Evolutionary conservation across 2,329 filamentous ascomycete genomes (phyloP), one percentile per base, ranked within the genome.

Genomic region (Lanzia echinophila): DNA sequence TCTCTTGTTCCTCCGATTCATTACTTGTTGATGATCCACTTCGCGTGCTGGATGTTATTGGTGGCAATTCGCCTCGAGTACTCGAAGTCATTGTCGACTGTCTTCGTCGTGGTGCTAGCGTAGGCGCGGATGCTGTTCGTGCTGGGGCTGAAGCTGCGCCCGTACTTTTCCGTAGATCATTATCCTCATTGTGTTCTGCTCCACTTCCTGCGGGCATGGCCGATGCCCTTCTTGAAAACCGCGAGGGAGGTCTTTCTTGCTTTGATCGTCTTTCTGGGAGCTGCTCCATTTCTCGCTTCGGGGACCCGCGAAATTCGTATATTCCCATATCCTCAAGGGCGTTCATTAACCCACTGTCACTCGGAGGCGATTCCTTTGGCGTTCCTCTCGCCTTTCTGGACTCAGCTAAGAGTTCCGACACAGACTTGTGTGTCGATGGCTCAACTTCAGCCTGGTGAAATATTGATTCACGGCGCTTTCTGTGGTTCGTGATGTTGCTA

Each of bases 401-500:
- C 33, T 62, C 62, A 17, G 67, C 60, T 17, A 69, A 52, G 17
- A 69, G 55, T n/a, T 65, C 62, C 39, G 65, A 55, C n/a, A 68
- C 61, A 3, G 62, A 60, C 38, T 58, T 61, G 15, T 59, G 47
- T 36, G 49, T 54, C n/a, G 58, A 45, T 19, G 51, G 17, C 6
- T 63, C 62, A 4, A 50, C 20, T 24, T 65, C 62, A 10, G 47
- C 33, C 38, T 65, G 60, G 33, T 62, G 60, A 19, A 68, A 42
- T 42, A 65, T 58, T 3, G 67, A 68, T 44, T 66, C 66, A 6
- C 65, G 62, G 13, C 66, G 61, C 43, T 62, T 66, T 48, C 67
- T 52, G 31, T 69, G 67, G 2, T 63, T 65, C 33, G 64, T 64
- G 20, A 65, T 64, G 41, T 58, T 63, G 42, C 59, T 63, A 2